phyloP scores from a whole-genome alignment of 768 basidiomycete genomes.

The Termitomyces sp. region DNA sequence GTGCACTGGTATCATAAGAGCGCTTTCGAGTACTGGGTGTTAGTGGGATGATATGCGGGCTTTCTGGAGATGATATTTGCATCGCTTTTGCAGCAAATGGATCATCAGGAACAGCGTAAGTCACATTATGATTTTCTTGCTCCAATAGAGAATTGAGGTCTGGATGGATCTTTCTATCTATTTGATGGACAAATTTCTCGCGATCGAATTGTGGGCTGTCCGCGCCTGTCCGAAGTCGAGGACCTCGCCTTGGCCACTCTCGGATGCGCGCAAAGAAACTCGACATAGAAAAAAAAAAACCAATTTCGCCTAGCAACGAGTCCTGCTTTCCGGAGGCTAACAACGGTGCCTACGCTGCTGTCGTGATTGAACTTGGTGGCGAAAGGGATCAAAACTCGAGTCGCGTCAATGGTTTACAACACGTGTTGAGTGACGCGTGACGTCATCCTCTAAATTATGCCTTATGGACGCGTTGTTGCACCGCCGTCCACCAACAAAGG shows the following conservation, averaged over 20 bases:
- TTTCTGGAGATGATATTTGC: neutral
- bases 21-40: slow-evolving; percentile 11
- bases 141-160: slow-evolving; percentile 27
- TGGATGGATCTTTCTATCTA: slow-evolving; percentile 32
- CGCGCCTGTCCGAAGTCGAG: neutral
- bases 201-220: neutral
- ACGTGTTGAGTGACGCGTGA: neutral
- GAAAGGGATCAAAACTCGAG: neutral
- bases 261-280: slow-evolving; percentile 7
- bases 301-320: neutral
- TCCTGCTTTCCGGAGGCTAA: neutral
- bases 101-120: neutral
- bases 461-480: neutral
- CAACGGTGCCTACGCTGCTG: neutral
- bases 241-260: neutral
- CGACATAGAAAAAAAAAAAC: slow-evolving; percentile 1
- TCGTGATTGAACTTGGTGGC: neutral
- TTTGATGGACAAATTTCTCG: neutral
- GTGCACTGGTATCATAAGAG: slow-evolving; percentile 2
- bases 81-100: neutral
- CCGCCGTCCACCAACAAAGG: neutral
- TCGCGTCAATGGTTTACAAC: neutral
- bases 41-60: slow-evolving; percentile 6
- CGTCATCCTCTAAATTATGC: neutral
- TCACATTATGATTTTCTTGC: slow-evolving; percentile 8